Percentiles rank a stretch among this genome's conserved stretches.
Evolutionary conservation across 169 alveolate genomes (phyloP).

Genomic region (Cytauxzoon felis): DNA sequence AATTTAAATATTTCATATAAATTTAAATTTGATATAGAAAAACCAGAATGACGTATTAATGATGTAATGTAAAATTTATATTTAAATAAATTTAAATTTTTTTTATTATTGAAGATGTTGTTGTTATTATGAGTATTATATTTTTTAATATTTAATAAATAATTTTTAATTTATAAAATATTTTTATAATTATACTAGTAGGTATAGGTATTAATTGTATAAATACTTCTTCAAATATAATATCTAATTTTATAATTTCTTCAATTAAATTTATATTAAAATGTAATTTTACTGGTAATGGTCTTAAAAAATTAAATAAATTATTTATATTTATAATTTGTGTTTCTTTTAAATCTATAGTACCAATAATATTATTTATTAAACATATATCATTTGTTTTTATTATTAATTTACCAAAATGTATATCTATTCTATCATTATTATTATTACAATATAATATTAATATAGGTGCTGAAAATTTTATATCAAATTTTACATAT

Average conservation of each 20-base stretch:
- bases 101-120: not conserved
- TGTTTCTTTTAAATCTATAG: constrained; percentile 79
- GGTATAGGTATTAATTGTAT: constrained; percentile 78
- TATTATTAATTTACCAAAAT: constrained; percentile 74
- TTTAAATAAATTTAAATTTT: not conserved
- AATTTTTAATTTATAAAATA: constrained; percentile 66
- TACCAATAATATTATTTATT: constrained; percentile 63
- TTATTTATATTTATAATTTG: constrained; percentile 65
- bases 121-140: not conserved
- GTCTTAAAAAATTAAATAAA: constrained; percentile 43
- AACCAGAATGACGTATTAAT: constrained; percentile 58
- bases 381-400: constrained; percentile 75
- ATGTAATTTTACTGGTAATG: constrained; percentile 61
- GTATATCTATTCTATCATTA: constrained; percentile 60
- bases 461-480: constrained; percentile 59
- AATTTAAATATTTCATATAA: constrained; percentile 45
- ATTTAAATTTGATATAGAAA: constrained; percentile 31
- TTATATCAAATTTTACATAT: constrained; percentile 46
- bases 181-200: constrained; percentile 68
- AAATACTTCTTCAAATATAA: constrained; percentile 73
- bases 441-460: constrained; percentile 16
- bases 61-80: constrained; percentile 35
- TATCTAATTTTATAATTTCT: constrained; percentile 21
- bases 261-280: constrained; percentile 18
- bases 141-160: not conserved